Base-by-base conservation (phyloP, 2,329 filamentous ascomycete species). In the Colletotrichum sp. region DNA sequence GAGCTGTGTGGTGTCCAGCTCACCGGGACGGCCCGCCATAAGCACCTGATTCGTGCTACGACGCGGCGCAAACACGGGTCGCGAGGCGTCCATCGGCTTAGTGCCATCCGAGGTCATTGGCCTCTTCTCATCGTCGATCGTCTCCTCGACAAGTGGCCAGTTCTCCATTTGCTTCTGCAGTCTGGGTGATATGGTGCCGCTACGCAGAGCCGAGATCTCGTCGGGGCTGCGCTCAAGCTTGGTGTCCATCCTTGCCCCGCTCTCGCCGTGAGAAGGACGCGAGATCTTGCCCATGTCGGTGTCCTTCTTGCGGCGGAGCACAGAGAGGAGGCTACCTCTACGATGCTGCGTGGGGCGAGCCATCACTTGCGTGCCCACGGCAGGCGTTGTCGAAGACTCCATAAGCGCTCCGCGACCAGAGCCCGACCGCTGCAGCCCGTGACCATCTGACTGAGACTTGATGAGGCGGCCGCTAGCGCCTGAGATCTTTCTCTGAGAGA, bases 231-330 rank as follows among this genome's bases (percentile, higher is more conserved):
- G 88, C 81, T 94, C 92, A 2, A 94, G 85, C 24, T 86, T 88
- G 0, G 91, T 93, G 78, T 94, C 93, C 68, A 89, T 87, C 12
- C 92, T 87, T 2, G 92, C 92, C 3, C 90, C 89, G 77, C 89
- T 93, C 78, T 93, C 92, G 14, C 83, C 81, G 12, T 85, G 80
- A 26, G 89, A 89, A 1, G 86, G 83, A 48, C 92, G 91, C 36
- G 89, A 86, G 24, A 93, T 89, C 79, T 89, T 91, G 64, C 87
- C 85, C 30, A 85, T 80, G 77, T 90, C 88, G 43, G 84, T 84
- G 57, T 84, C 87, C 82, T 92, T 94, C 82, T 92, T 94, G 71
- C 94, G 92, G 48, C 92, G 90, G n/a, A 95, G 84, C 6, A 91
- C 91, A 3, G 88, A 88, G 83, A 92, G 88, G 75, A 93, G 84